Conservation (phyloP, 257 asterid genomes). For the Scutellaria minor region DNA sequence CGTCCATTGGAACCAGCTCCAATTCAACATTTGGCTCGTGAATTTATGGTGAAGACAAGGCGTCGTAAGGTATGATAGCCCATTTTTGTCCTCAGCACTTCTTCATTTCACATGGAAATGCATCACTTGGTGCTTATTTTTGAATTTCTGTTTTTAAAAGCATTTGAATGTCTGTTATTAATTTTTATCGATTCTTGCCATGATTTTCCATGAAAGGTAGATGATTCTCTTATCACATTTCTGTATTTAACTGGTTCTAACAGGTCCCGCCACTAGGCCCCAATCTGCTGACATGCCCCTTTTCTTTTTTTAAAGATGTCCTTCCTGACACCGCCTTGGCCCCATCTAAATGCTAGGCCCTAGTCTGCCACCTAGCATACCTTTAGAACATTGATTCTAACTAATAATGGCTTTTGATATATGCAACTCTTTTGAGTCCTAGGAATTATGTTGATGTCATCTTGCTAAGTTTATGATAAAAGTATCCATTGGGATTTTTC, state of each 20-base stretch:
- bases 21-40: conserved; percentile 94
- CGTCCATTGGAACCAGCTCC: conserved; percentile 99
- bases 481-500: not conserved
- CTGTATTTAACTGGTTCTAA: not conserved
- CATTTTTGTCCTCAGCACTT: not conserved
- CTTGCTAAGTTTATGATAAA: not conserved
- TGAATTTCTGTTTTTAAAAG: not conserved
- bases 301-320: too few relatives aligned
- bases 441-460: not conserved
- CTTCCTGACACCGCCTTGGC: too few relatives aligned
- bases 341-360: too few relatives aligned
- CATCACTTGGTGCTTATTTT: not conserved
- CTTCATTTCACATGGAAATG: not conserved
- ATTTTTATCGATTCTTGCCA: not conserved
- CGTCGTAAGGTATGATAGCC: conserved; percentile 80
- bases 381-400: not conserved
- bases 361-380: too few relatives aligned
- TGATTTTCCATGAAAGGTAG: not conserved
- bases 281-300: too few relatives aligned
- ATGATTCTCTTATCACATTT: not conserved
- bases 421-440: not conserved
- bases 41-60: conserved; percentile 97
- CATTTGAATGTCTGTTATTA: not conserved
- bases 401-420: not conserved
- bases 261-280: too few relatives aligned